A percentile compares a stretch with the other conserved stretches of the same genome.
phyloP scores from a whole-genome alignment of 2,329 filamentous ascomycete species.

The Didymellaceae sp. region DNA sequence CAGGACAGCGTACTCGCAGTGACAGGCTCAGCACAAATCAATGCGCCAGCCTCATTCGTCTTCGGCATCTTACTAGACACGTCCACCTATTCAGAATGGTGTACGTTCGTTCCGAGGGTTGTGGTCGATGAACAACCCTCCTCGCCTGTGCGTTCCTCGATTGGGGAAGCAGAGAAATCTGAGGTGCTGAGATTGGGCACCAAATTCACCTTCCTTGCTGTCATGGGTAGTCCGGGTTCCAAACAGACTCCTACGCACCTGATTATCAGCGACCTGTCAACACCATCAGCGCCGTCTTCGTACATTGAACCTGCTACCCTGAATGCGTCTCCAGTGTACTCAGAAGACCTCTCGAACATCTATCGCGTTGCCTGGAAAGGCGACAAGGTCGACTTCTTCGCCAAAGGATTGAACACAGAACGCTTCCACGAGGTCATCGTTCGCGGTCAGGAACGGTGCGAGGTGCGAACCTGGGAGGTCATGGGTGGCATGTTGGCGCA shows the following conservation, averaged over 20 bases:
- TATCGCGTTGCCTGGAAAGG: constrained; percentile 31
- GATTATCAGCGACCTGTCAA: constrained; percentile 28
- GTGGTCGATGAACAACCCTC: constrained; percentile 18
- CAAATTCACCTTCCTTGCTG: constrained; percentile 26
- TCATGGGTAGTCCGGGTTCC: constrained; percentile 25
- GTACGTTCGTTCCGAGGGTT: constrained; percentile 27
- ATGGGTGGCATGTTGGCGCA: constrained; percentile 29
- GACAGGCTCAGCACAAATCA: constrained; percentile 6
- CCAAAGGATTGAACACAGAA: constrained; percentile 18
- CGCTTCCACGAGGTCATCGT: constrained; percentile 32
- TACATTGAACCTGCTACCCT: constrained; percentile 19
- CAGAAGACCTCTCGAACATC: constrained; percentile 24
- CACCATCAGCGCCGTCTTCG: constrained; percentile 19
- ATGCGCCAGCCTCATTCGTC: constrained; percentile 27
- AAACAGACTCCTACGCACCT: constrained; percentile 19
- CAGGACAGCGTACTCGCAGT: constrained; percentile 5
- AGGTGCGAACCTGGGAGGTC: constrained; percentile 30
- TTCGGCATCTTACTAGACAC: constrained; percentile 25
- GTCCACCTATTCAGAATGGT: constrained; percentile 27
- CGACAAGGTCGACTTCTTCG: constrained; percentile 21
- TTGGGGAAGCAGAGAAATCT: neutral
- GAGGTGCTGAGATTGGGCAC: constrained; percentile 18
- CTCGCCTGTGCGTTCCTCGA: neutral
- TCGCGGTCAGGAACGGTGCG: constrained; percentile 21
- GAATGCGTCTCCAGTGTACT: constrained; percentile 19